These are phyloP conservation scores for Nicotiana rustica DNA, from an alignment of 305 asterid species.

Conservation along the genomic window DNA sequence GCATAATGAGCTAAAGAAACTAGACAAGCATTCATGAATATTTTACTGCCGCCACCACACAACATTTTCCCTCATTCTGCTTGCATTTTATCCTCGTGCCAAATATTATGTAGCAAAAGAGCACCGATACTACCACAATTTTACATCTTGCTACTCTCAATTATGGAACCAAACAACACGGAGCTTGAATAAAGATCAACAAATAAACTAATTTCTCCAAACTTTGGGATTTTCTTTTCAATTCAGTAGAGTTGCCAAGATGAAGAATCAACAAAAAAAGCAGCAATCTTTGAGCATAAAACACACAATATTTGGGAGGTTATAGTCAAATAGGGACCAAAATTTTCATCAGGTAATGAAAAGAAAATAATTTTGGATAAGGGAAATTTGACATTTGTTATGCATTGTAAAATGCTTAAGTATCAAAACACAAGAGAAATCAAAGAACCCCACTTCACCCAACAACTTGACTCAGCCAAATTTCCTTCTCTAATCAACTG, in stretches of 20 bases:
- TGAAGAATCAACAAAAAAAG: constrained; percentile 38
- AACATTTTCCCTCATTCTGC: constrained; percentile 12
- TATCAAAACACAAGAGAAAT: constrained; percentile 35
- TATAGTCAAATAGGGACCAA: constrained; percentile 31
- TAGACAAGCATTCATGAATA: too few relatives aligned
- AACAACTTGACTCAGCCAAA: too few relatives aligned
- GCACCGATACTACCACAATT: constrained; percentile 13
- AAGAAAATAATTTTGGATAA: constrained; percentile 40
- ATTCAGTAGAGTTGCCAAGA: constrained; percentile 17
- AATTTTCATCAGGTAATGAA: constrained; percentile 39
- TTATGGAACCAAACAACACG: constrained; percentile 7
- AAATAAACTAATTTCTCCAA: not conserved
- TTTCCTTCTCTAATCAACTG: too few relatives aligned
- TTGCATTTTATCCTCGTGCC: constrained; percentile 14
- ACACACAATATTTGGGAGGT: constrained; percentile 4
- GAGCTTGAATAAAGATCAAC: constrained; percentile 23
- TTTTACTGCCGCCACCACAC: constrained; percentile 8
- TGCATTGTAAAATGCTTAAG: not conserved
- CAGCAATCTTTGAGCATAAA: constrained; percentile 17
- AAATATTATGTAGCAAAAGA: constrained; percentile 11
- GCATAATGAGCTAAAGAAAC: too few relatives aligned
- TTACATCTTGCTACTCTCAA: constrained; percentile 12
- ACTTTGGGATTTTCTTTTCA: constrained; percentile 29
- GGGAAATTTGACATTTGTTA: constrained; percentile 21
- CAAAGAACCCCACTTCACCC: constrained; percentile 26